Base-by-base conservation (phyloP, 768 basidiomycete genomes). In the Guyanaporus albipodus region DNA sequence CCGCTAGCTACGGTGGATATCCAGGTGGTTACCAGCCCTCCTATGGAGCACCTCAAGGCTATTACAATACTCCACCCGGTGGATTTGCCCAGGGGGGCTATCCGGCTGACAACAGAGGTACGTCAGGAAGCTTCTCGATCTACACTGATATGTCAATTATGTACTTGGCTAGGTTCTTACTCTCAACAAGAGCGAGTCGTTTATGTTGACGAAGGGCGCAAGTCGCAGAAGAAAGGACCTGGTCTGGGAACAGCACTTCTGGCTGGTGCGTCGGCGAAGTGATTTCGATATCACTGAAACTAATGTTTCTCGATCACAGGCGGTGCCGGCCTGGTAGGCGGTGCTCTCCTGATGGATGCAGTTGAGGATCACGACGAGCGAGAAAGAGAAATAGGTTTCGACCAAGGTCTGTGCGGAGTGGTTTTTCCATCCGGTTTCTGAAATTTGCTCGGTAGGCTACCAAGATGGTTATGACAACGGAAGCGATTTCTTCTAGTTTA, bases 271-370 rank as follows among this genome's bases (percentile, higher is more conserved):
- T 60, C n/a, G 3, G 18, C 37, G 4, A 45, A 14, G 18, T 37
- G 34, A 23, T 31, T 32, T 42, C 26, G 42, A 32, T 38, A 18
- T 28, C 10, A 33, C 23, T 22, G 15, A 37, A 22, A 11, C 48
- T 52, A 19, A 55, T 49, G 27, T 19, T 31, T 36, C 41, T 26
- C 44, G 15, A 42, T 42, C 21, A 44, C 49, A 76, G 83, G 74
- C 53, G 84, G 77, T 56, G 84, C 71, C 14, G 86, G 82, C 48
- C 60, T 86, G n/a, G 59, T 83, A n/a, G 84, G 78, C 31, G 86
- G 85, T 48, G 67, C 69, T 3, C 61, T 87, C 35, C 56, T 86
- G 31, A 75, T 57, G 28, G 70, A 80, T 36, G 78, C 75, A 0
- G 49, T 80, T 24, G 80, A 80, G 36, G 62, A 66, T 48, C 67